A percentile compares a stretch with the other conserved stretches of the same genome.
phyloP scores from a whole-genome alignment of 371 early-diverging fungal genomes.

The Edhazardia aedis region DNA sequence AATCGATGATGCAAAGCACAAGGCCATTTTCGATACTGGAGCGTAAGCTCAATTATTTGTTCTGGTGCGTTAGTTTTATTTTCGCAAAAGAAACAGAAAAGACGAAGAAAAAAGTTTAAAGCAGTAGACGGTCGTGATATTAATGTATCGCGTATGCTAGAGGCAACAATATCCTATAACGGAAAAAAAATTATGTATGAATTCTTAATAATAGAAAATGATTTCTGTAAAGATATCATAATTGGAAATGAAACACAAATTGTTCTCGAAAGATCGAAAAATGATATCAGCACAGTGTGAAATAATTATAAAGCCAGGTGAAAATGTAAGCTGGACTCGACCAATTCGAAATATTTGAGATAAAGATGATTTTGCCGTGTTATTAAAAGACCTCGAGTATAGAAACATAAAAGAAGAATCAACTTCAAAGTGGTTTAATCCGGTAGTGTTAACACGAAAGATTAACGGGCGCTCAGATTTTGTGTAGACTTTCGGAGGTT shows the following conservation, averaged over 20 bases:
- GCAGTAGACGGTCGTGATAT: not conserved
- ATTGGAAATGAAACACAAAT: not conserved
- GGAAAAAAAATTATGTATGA: not conserved
- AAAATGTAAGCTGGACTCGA: not conserved
- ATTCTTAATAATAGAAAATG: not conserved
- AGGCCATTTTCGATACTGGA: not conserved
- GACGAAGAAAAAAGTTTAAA: not conserved
- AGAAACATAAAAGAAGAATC: conserved; percentile 1
- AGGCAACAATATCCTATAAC: not conserved
- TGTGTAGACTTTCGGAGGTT: conserved; percentile 3
- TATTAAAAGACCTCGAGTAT: not conserved
- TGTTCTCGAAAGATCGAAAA: not conserved
- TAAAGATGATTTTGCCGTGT: not conserved
- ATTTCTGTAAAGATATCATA: not conserved
- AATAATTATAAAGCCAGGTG: not conserved
- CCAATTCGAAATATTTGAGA: not conserved
- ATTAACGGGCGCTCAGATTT: conserved; percentile 1
- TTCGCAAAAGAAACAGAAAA: not conserved
- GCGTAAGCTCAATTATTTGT: not conserved
- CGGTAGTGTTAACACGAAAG: not conserved
- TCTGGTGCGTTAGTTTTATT: not conserved
- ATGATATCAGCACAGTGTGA: not conserved
- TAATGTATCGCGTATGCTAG: not conserved
- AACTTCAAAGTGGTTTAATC: no score
- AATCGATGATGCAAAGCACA: not conserved